Evolutionary conservation across 73 alveolate species (phyloP), one percentile per base, ranked within the genome.

Genomic region (Stentor roeselii): DNA sequence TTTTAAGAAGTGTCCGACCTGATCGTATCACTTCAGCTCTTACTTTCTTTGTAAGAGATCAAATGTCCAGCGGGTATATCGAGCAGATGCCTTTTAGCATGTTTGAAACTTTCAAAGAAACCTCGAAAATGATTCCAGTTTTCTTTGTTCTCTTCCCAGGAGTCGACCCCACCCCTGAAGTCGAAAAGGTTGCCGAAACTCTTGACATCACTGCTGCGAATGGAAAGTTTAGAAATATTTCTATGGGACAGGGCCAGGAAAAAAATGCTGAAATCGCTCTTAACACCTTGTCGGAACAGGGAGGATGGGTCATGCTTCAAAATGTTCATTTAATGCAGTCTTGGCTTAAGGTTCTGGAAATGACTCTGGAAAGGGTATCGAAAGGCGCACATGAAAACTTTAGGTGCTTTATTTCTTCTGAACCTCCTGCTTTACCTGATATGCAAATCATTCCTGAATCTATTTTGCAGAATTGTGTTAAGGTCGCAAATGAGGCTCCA

Each of bases 201-300:
- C 83, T 87, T 92, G 98, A 95, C 30, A 95, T 91, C 87, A 87
- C 98, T 3, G 84, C 95, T 59, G 94, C 88, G 74, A 90, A 95
- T 78, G 99, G 99, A 6, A 95, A 95, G 84, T 90, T 98, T 91
- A 91, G 95, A 75, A 98, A 98, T 88, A 98, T 98, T 89, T 97
- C 99, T 82, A 98, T 98, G 99, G 99, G 99, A 60, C 98, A 98
- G 93, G 99, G 99, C 83, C 97, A 98, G 90, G 99, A 98, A 90
- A 98, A 97, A 86, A 92, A 95, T 74, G 99, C 99, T 59, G 93
- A 95, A 83, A 90, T 91, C 87, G 99, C 98, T 88, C 90, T 98
- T 42, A 93, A 95, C 82, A 96, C 97, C 85, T 93, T 98, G 76
- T 99, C 98, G 14, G 85, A 93, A 84, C 93, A 95, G 78, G 99